Conservation (phyloP, 176 grass and related monocot genomes). For the Panicum miliaceum region DNA sequence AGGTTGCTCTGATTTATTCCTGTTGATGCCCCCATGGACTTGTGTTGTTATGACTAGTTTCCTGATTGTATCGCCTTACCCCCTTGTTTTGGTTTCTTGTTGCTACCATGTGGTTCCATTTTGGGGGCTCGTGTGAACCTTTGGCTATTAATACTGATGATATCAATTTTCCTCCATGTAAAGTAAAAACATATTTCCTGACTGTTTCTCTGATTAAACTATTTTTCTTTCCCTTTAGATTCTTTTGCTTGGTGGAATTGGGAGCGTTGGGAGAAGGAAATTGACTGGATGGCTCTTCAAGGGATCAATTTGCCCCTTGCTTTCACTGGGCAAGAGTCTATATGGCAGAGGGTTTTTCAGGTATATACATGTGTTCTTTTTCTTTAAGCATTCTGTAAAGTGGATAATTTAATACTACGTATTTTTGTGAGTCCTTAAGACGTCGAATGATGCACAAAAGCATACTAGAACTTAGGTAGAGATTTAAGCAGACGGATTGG, state of each 20-base stretch:
- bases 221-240: slow-evolving; percentile 50
- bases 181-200: background rate
- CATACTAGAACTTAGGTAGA: background rate
- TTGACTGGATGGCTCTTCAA: slow-evolving; percentile 92
- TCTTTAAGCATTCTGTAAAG: background rate
- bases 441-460: background rate
- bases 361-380: slow-evolving; percentile 6
- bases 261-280: slow-evolving; percentile 81
- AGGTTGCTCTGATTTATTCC: background rate
- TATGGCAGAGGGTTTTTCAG: slow-evolving; percentile 84
- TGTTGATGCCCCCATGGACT: background rate
- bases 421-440: background rate
- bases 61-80: background rate
- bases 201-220: background rate
- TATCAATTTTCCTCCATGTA: background rate
- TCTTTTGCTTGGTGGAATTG: slow-evolving; percentile 87
- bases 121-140: background rate
- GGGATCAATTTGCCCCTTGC: slow-evolving; percentile 80
- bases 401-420: slow-evolving; percentile 2
- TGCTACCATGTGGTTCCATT: background rate
- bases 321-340: slow-evolving; percentile 77
- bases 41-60: background rate
- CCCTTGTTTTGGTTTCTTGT: slow-evolving; percentile 9
- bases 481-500: slow-evolving; percentile 12
- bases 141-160: slow-evolving; percentile 5